Base-by-base conservation (phyloP, 345 rosid genomes). In the Pseudoturritis turrita region DNA sequence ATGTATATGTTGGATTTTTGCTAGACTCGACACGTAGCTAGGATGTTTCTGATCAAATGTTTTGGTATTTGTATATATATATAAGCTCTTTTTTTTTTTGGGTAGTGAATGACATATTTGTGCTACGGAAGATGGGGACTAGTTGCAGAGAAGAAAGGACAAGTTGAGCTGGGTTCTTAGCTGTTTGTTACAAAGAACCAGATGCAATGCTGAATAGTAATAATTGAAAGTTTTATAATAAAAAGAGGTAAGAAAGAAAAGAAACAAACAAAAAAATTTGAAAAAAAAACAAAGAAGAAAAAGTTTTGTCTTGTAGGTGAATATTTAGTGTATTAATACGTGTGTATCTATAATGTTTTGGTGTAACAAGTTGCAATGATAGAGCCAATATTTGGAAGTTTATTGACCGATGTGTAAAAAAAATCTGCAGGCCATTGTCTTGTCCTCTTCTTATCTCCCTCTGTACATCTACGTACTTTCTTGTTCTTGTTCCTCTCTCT, bases 361-460 rank as follows among this genome's bases (percentile, higher is more conserved):
- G 67, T 65, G 40, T 50, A 49, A 65, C 72, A 49, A 74, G 53
- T 56, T 65, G 77, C 59, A 56, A 65, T 50, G 61, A 46, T 37
- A 46, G 28, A 72, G 55, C 29, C 29, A 35, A 53, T 36, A 52
- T 40, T 41, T 31, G 43, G 33, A 58, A 73, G 50, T 73, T 64
- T 64, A 55, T 65, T 58, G 68, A 59, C 73, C 73, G 54, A 67
- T 68, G 74, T 51, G 74, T 67, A 41, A 68, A 50, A 10, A 41
- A 9, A 33, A 54, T 10, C 55, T 59, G 79, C 79, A 75, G 79
- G 70, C 58, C 62, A 68, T 62, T 68, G 75, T 69, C 75, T 76
- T 76, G 79, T 76, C 79, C 58, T 75, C 79, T 75, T 68, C 75
- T 53, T 53, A 75, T 75, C 60, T 75, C 13, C 36, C 68, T 62